Percentiles rank a stretch among this genome's conserved stretches.
These are phyloP conservation scores for Phellopilus nigrolimitatus DNA, from an alignment of 1,284 basidiomycete species.

Conservation along the genomic window DNA sequence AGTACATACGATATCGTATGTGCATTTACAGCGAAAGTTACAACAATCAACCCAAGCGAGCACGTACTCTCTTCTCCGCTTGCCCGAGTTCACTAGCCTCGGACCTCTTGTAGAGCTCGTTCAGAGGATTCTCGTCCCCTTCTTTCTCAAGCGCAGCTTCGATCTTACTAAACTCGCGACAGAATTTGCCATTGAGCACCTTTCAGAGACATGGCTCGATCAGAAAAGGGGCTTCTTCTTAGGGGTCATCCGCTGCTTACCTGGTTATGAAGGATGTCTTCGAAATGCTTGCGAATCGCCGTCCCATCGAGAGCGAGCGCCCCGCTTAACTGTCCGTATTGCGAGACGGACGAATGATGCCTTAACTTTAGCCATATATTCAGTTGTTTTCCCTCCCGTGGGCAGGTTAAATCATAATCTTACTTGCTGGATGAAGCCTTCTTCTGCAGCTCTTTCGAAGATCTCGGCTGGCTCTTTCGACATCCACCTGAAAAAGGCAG, in stretches of 20 bases:
- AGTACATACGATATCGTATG: no score
- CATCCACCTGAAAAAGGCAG: conserved; percentile 52
- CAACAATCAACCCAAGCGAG: conserved; percentile 40
- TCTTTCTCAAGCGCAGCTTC: conserved; percentile 57
- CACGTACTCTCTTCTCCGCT: conserved; percentile 55
- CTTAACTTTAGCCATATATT: conserved; percentile 43
- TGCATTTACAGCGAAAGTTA: not conserved
- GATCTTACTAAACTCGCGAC: conserved; percentile 49
- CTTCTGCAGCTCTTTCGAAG: conserved; percentile 62
- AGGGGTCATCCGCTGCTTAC: no score
- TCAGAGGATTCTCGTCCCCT: conserved; percentile 50
- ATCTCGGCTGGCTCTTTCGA: conserved; percentile 70
- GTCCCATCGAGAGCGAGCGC: conserved; percentile 51
- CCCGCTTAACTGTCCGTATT: conserved; percentile 57
- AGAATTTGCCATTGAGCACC: conserved; percentile 60
- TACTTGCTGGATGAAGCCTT: conserved; percentile 57
- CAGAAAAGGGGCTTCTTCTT: no score
- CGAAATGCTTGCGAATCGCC: conserved; percentile 46
- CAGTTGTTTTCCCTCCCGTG: not conserved
- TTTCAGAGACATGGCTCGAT: no score
- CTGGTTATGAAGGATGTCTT: conserved; percentile 55
- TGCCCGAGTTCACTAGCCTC: conserved; percentile 51
- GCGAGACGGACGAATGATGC: conserved; percentile 57
- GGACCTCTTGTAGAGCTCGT: conserved; percentile 46
- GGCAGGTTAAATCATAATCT: conserved; percentile 1